These are phyloP conservation scores for Colletotrichum limetticola DNA, from an alignment of 2,329 filamentous ascomycete genomes.

Conservation along the genomic window DNA sequence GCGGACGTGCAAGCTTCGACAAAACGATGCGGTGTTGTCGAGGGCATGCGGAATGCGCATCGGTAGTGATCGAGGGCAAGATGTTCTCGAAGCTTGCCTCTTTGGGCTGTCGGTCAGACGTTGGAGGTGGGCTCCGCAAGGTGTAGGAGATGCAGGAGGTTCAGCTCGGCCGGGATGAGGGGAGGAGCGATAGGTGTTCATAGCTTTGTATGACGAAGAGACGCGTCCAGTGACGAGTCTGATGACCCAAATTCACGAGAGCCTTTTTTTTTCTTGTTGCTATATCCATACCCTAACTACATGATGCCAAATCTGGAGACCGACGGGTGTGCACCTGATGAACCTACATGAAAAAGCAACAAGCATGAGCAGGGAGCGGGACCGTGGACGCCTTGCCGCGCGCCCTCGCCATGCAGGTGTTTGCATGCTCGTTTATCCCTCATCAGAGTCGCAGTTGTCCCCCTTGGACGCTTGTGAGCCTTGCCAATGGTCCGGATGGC, in stretches of 20 bases:
- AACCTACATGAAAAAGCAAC: not conserved
- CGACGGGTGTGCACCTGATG: not conserved
- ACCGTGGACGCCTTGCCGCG: conserved; percentile 9
- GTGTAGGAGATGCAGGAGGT: not conserved
- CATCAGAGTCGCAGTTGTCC: not conserved
- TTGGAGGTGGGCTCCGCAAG: not conserved
- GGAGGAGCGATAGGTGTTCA: not conserved
- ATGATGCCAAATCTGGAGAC: not conserved
- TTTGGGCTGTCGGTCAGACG: conserved; percentile 15
- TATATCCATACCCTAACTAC: not conserved
- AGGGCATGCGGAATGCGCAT: not conserved
- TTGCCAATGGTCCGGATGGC: conserved; percentile 1
- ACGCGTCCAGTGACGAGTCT: conserved; percentile 8
- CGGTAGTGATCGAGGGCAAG: not conserved
- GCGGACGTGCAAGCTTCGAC: not conserved
- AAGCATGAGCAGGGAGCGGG: not conserved
- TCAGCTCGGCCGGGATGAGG: conserved; percentile 16
- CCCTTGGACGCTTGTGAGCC: conserved; percentile 4
- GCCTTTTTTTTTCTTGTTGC: not conserved
- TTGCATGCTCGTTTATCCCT: conserved; percentile 17
- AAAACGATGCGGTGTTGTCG: conserved; percentile 6
- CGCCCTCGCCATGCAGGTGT: not conserved
- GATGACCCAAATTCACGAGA: not conserved
- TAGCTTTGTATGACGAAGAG: conserved; percentile 8
- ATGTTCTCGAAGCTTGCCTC: conserved; percentile 24